Conservation (phyloP, 1,284 basidiomycete genomes). For the Apiotrichum laibachii region DNA sequence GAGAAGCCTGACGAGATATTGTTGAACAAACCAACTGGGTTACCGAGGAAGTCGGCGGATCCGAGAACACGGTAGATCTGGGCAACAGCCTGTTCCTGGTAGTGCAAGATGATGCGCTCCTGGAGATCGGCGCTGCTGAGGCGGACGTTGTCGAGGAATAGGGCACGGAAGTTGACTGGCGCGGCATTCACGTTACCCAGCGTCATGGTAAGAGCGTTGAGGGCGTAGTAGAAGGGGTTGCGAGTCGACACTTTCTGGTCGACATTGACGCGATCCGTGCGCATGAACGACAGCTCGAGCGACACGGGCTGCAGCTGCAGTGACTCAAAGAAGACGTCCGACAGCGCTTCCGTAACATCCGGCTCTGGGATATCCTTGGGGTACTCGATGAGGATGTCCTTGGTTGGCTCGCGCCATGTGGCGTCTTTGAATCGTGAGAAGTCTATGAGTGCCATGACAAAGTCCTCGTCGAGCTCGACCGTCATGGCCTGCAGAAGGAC, state of each 20-base stretch:
- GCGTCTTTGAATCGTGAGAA: constrained; percentile 87
- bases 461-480: constrained; percentile 94
- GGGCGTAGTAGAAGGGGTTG: constrained; percentile 88
- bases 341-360: constrained; percentile 55
- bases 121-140: constrained; percentile 80
- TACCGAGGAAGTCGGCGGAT: constrained; percentile 82
- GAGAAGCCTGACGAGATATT: constrained; percentile 98
- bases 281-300: constrained; percentile 92
- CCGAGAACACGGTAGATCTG: constrained; percentile 96
- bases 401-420: constrained; percentile 73
- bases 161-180: constrained; percentile 89
- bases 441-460: constrained; percentile 88
- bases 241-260: constrained; percentile 78
- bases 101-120: constrained; percentile 84
- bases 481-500: constrained; percentile 92
- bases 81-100: constrained; percentile 86
- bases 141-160: constrained; percentile 93
- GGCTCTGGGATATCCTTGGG: constrained; percentile 79
- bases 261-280: constrained; percentile 86
- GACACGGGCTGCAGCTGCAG: constrained; percentile 95
- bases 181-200: constrained; percentile 97
- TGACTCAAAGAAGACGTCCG: constrained; percentile 92
- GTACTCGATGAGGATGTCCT: constrained; percentile 77
- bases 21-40: constrained; percentile 92
- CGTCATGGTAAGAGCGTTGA: constrained; percentile 96